phyloP scores from a whole-genome alignment of 768 basidiomycete genomes.

The Tulasnella sp. region DNA sequence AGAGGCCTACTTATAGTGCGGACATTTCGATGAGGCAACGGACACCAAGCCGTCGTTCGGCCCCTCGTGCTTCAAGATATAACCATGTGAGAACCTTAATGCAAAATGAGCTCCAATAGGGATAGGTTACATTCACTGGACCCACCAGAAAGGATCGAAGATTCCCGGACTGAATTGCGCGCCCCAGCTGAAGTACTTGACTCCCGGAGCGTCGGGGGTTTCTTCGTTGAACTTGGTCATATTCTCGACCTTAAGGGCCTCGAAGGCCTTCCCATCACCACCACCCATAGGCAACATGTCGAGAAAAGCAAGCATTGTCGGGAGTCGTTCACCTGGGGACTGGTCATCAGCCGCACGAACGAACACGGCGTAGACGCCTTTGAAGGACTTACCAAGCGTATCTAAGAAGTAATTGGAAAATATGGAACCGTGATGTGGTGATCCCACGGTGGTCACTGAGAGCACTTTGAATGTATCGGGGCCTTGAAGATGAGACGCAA shows the following conservation, averaged over 20 bases:
- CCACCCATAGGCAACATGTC: slow-evolving; percentile 84
- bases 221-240: slow-evolving; percentile 87
- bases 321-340: slow-evolving; percentile 31
- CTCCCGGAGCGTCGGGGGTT: slow-evolving; percentile 64
- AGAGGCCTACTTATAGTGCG: not conserved
- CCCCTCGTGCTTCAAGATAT: slow-evolving; percentile 72
- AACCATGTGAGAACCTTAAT: slow-evolving; percentile 61
- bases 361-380: too few species aligned
- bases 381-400: slow-evolving; percentile 57
- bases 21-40: slow-evolving; percentile 71
- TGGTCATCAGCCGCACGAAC: too few species aligned
- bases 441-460: slow-evolving; percentile 87
- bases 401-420: slow-evolving; percentile 87
- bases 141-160: slow-evolving; percentile 77
- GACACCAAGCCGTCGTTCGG: slow-evolving; percentile 92
- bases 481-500: slow-evolving; percentile 71
- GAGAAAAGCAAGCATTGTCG: slow-evolving; percentile 37
- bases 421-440: slow-evolving; percentile 86
- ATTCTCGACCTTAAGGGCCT: slow-evolving; percentile 68
- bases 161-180: slow-evolving; percentile 81
- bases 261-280: slow-evolving; percentile 91
- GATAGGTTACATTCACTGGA: slow-evolving; percentile 3
- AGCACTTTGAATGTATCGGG: slow-evolving; percentile 64
- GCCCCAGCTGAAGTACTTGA: slow-evolving; percentile 93
- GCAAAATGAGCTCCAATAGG: not conserved